Base-by-base conservation (phyloP, 192 early-diverging fungal genomes). In the Chytriomyces sp. region DNA sequence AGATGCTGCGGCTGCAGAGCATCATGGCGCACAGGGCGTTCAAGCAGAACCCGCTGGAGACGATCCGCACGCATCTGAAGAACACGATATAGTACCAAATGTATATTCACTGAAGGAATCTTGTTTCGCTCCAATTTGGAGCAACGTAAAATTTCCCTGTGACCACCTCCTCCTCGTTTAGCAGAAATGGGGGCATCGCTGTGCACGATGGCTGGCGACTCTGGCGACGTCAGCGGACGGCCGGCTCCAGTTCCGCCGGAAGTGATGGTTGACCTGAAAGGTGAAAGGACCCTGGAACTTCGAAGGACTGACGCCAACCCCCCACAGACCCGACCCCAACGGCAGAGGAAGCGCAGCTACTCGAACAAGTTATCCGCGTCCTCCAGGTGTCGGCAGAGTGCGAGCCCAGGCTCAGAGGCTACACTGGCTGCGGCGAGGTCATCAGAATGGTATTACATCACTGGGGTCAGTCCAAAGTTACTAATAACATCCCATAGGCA, bases 361-460 rank as follows among this genome's bases (percentile, higher is more conserved):
- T 86, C 74, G 74, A 80, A 53, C 81, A 88, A 67, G 77, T 90
- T 19, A 83, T 78, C 39, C 58, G 78, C 25, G 65, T 89, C 52
- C 77, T 92, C 59, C 75, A 80, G 59, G 88, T 84, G 44, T 80
- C 86, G 22, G 66, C 77, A 31, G 72, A 72, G 31, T 74, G 89
- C 33, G 76, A 93, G 58, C 77, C 89, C 19, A 59, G 79, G 12
- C 77, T 94, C 31, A 39, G 81, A 56, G 69, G 57, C 8, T 94
- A 94, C 78, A 71, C 76, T 28, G 86, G 88, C 33, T 90, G 88
- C 77, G 86, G 87, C 56, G 91, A 93, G 14, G 79, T 84, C 60
- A 94, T 94, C 74, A 85, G 92, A 34, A 75, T 83, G 78, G 88
- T 86, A n/a, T n/a, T n/a, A 82, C 40, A 31, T 37, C 63, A 65